Conservation (phyloP, 768 basidiomycete species). For the Collybiopsis confluens region DNA sequence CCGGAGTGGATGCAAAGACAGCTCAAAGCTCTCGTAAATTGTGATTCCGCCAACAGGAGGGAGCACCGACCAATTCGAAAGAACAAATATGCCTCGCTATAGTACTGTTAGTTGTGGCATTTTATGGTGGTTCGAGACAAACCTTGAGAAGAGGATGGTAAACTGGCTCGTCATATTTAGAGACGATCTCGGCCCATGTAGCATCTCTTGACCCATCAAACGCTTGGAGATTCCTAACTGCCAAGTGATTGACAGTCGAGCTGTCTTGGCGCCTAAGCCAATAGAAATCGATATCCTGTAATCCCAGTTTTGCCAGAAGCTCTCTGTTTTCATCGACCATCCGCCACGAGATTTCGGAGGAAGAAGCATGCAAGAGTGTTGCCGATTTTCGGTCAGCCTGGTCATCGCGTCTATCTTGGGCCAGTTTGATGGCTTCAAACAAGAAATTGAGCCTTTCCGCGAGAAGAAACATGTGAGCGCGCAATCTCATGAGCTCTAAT, state of each 20-base stretch:
- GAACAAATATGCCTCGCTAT: constrained; percentile 68
- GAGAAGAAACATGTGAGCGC: constrained; percentile 55
- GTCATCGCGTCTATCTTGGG: constrained; percentile 70
- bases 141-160: constrained; percentile 74
- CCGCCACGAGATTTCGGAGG: constrained; percentile 85
- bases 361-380: constrained; percentile 73
- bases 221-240: constrained; percentile 73
- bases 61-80: constrained; percentile 78
- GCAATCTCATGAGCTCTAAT: constrained; percentile 59
- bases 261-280: constrained; percentile 88
- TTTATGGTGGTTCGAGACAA: constrained; percentile 6
- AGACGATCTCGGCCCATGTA: constrained; percentile 82
- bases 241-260: constrained; percentile 74
- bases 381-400: constrained; percentile 74
- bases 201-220: constrained; percentile 84
- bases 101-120: background rate
- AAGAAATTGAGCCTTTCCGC: constrained; percentile 78
- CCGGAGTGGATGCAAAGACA: constrained; percentile 81
- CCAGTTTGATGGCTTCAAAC: constrained; percentile 82
- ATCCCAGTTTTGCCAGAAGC: constrained; percentile 81
- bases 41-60: constrained; percentile 92
- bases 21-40: constrained; percentile 78
- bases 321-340: constrained; percentile 76
- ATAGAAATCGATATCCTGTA: constrained; percentile 71
- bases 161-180: constrained; percentile 67